Base-by-base conservation (phyloP, 345 rosid genomes). In the Aquilaria malaccensis region DNA sequence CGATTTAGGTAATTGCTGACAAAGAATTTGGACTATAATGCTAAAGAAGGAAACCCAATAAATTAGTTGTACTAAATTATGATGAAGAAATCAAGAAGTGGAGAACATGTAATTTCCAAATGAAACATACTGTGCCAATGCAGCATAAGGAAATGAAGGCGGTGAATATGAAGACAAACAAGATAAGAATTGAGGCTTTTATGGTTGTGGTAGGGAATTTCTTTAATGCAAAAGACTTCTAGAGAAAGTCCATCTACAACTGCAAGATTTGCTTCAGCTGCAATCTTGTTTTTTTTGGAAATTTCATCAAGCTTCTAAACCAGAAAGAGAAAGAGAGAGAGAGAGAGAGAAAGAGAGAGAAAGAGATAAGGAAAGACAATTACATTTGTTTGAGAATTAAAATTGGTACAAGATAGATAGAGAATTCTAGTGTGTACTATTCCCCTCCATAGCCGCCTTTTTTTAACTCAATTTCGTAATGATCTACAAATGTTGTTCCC, bases 91-190 rank as follows among this genome's bases (percentile, higher is more conserved):
- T 45, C 41, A 29, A 11, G 52, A 3, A 29, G 49, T 31, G 11
- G 49, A 14, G 1, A 37, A 15, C 43, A n/a, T 58, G 29, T 10
- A 29, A 9, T 22, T 22, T 22, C 48, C 14, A 32, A 2, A 2
- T 33, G 30, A 45, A 52, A 64, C 77, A 70, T 67, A 77, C 76
- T 58, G 75, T 47, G 50, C 53, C 65, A 58, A 59, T 22, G 68
- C 64, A 61, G 2, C 50, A 63, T 61, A 69, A 65, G 61, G 62
- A 65, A 37, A 67, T 30, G 62, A 72, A 67, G 30, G 67, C 77
- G 31, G 15, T 15, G 15, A 15, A 15, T 15, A 77, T 56, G 55
- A 76, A 50, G 2, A 63, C 51, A 14, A 70, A 9, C 11, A 77
- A 53, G 56, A 74, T 33, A 4, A 74, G 67, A n/a, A 75, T 37